These are phyloP conservation scores for Lactarius tabidus DNA, from an alignment of 768 basidiomycete genomes.

Conservation along the genomic window DNA sequence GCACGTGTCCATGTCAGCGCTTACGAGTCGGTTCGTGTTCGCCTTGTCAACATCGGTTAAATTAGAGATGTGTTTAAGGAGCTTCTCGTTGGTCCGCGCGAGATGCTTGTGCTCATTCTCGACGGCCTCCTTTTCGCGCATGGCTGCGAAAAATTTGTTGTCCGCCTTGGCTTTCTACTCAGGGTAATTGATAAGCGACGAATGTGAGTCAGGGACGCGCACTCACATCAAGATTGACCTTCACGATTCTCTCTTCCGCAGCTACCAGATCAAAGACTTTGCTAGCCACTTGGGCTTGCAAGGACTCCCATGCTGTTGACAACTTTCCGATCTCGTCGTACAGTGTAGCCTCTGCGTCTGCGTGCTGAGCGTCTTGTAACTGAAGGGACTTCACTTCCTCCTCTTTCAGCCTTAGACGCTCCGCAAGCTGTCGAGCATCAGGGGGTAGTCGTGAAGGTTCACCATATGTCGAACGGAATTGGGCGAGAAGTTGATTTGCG, in stretches of 20 bases:
- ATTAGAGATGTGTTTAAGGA: slow-evolving; percentile 61
- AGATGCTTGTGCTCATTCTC: slow-evolving; percentile 71
- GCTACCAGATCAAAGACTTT: slow-evolving; percentile 80
- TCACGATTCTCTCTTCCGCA: slow-evolving; percentile 69
- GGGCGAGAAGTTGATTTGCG: slow-evolving; percentile 46
- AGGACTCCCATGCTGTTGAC: slow-evolving; percentile 79
- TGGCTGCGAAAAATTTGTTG: slow-evolving; percentile 88
- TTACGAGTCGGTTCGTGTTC: slow-evolving; percentile 55
- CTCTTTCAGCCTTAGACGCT: slow-evolving; percentile 61
- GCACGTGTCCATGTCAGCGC: slow-evolving; percentile 27
- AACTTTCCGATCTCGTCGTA: slow-evolving; percentile 84
- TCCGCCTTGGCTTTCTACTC: slow-evolving; percentile 89
- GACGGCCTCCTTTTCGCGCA: slow-evolving; percentile 83
- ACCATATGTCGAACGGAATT: slow-evolving; percentile 64
- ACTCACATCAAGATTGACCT: slow-evolving; percentile 64
- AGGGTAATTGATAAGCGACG: slow-evolving; percentile 1
- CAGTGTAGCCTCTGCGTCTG: slow-evolving; percentile 69
- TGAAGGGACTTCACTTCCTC: slow-evolving; percentile 59
- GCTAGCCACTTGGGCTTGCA: slow-evolving; percentile 75
- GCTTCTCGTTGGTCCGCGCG: slow-evolving; percentile 52
- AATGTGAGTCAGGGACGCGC: not conserved
- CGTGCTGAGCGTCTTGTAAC: slow-evolving; percentile 58
- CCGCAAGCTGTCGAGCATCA: slow-evolving; percentile 49
- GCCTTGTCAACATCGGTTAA: slow-evolving; percentile 60
- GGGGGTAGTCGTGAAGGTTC: slow-evolving; percentile 40